Evolutionary conservation across 1,284 basidiomycete genomes (phyloP).

Genomic region (Cystobasidium pallidum): DNA sequence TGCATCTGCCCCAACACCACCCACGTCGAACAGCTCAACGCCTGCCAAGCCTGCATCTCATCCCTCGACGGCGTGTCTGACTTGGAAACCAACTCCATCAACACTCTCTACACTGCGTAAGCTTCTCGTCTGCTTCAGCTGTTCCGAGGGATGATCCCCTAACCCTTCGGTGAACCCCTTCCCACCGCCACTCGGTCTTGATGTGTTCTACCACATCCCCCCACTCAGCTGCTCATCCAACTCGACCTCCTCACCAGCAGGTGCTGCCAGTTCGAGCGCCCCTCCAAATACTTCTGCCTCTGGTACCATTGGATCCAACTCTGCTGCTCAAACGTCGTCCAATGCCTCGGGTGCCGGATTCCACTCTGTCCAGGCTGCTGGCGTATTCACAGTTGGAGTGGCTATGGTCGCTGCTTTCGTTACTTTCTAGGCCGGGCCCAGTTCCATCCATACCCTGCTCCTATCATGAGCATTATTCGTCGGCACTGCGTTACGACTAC

Average conservation of each 20-base stretch:
- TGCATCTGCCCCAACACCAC: slow-evolving; percentile 37
- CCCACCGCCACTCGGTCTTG: too few relatives aligned
- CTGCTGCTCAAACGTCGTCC: slow-evolving; percentile 15
- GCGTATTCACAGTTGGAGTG: slow-evolving; percentile 1
- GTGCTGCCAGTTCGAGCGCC: not conserved
- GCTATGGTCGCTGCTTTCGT: slow-evolving; percentile 13
- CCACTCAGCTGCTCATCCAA: not conserved
- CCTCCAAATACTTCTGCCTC: not conserved
- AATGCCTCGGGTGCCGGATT: slow-evolving; percentile 14
- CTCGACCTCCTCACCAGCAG: not conserved
- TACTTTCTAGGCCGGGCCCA: not conserved
- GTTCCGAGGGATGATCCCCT: too few relatives aligned
- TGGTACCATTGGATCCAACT: not conserved
- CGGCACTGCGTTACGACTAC: too few relatives aligned
- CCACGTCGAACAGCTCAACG: slow-evolving; percentile 10
- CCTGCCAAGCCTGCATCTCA: slow-evolving; percentile 32
- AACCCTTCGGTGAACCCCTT: too few relatives aligned
- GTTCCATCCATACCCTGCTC: too few relatives aligned
- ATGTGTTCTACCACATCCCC: too few relatives aligned
- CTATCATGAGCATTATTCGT: too few relatives aligned
- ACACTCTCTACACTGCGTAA: slow-evolving; percentile 33
- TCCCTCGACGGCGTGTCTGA: slow-evolving; percentile 25
- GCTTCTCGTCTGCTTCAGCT: not conserved
- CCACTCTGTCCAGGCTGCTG: slow-evolving; percentile 11
- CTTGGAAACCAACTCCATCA: slow-evolving; percentile 36